phyloP scores from a whole-genome alignment of 768 basidiomycete genomes.

The Clathrus columnatus region DNA sequence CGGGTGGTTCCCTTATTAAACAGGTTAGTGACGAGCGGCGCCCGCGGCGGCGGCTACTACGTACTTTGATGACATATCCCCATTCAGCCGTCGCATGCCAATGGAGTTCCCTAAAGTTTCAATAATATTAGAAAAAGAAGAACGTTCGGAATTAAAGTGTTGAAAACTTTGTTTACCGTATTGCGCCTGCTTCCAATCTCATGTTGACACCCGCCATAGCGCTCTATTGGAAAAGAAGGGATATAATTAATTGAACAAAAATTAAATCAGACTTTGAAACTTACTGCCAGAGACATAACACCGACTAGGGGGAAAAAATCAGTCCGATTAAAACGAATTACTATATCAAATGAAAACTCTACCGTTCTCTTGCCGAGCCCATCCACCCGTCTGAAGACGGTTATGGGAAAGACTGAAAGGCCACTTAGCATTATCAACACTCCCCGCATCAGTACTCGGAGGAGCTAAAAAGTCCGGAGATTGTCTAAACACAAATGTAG shows the following conservation, averaged over 20 bases:
- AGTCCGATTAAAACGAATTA: neutral
- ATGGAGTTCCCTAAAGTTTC: conserved; percentile 30
- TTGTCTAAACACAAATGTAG: conserved; percentile 20
- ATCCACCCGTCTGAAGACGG: conserved; percentile 53
- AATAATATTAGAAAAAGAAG: neutral
- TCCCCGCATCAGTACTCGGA: conserved; percentile 53
- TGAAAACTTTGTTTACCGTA: conserved; percentile 23
- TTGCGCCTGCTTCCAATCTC: conserved; percentile 33
- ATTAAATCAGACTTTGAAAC: neutral
- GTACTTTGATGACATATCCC: conserved; percentile 19
- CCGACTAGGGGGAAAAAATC: conserved; percentile 21
- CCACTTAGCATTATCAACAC: conserved; percentile 51
- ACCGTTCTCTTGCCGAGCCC: conserved; percentile 58
- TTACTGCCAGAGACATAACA: conserved; percentile 30
- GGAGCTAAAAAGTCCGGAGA: conserved; percentile 51
- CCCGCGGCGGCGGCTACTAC: too few relatives aligned
- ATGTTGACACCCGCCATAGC: conserved; percentile 31
- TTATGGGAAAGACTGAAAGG: conserved; percentile 54
- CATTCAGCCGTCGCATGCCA: conserved; percentile 34
- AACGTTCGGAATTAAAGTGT: neutral
- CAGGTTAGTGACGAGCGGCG: too few relatives aligned
- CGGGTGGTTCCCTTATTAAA: conserved; percentile 41
- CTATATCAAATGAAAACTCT: conserved; percentile 11
- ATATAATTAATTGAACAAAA: conserved; percentile 11
- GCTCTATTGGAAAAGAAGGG: neutral